Conservation (phyloP, 139 green algal genomes). For the Chlorella sp. region DNA sequence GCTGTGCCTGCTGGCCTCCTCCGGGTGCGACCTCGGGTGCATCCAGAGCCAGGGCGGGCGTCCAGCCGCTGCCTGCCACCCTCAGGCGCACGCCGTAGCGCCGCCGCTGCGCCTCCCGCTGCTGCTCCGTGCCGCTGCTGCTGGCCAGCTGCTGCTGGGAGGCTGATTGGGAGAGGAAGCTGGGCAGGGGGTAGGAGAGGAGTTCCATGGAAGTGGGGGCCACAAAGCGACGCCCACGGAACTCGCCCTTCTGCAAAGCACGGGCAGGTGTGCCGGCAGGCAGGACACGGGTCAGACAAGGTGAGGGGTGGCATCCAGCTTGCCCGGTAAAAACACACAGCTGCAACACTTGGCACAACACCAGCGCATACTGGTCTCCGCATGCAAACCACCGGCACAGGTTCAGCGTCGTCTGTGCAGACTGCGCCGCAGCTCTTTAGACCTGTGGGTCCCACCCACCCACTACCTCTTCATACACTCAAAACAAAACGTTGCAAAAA, state of each 20-base stretch:
- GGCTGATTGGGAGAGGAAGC: background rate
- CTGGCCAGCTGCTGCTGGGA: slow-evolving; percentile 19
- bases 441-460: too few species aligned
- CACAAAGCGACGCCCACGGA: slow-evolving; percentile 27
- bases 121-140: slow-evolving; percentile 14
- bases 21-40: background rate
- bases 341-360: too few species aligned
- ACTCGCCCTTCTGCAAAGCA: slow-evolving; percentile 1
- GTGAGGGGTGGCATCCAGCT: too few species aligned
- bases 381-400: too few species aligned
- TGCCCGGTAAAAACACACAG: too few species aligned
- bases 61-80: slow-evolving; percentile 60
- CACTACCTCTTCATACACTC: too few species aligned
- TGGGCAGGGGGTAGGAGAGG: slow-evolving; percentile 63
- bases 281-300: too few species aligned
- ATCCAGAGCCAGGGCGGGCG: slow-evolving; percentile 54
- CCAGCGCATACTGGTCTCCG: too few species aligned
- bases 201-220: slow-evolving; percentile 64
- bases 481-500: too few species aligned
- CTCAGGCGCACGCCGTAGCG: slow-evolving; percentile 53
- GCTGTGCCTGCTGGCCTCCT: slow-evolving; percentile 7
- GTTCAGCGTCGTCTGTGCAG: too few species aligned
- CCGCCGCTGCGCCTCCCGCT: slow-evolving; percentile 19
- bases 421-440: too few species aligned
- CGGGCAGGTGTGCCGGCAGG: background rate